These are phyloP conservation scores for Trichophyton verrucosum DNA, from an alignment of 2,329 filamentous ascomycete genomes.

Conservation along the genomic window DNA sequence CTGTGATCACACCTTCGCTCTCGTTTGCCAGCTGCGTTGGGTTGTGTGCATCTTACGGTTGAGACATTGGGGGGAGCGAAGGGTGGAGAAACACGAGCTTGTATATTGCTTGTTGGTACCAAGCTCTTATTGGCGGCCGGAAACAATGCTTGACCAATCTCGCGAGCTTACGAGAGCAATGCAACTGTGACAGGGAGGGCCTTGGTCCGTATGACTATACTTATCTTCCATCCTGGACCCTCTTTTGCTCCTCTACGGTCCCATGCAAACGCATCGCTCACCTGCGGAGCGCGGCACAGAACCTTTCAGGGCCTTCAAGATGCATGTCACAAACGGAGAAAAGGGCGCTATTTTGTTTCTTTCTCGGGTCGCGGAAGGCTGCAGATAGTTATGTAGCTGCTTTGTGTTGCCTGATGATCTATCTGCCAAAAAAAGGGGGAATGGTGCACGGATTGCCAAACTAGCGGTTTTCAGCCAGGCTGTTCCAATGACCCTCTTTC, in stretches of 20 bases:
- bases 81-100: slow-evolving; percentile 1
- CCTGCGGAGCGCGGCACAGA: background rate
- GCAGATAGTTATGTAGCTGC: background rate
- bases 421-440: background rate
- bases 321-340: background rate
- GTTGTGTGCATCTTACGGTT: background rate
- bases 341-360: background rate
- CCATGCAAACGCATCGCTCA: slow-evolving; percentile 2
- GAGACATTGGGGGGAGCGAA: background rate
- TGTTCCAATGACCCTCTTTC: background rate
- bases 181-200: background rate
- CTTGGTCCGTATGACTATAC: background rate
- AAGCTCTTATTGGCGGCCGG: background rate
- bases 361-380: background rate
- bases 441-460: background rate
- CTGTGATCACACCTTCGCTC: background rate
- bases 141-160: slow-evolving; percentile 3
- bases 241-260: background rate
- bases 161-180: background rate
- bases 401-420: background rate
- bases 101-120: slow-evolving; percentile 1
- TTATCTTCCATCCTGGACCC: background rate
- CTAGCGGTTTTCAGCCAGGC: background rate
- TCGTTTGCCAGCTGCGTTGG: background rate
- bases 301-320: background rate